These are phyloP conservation scores for Glycine soja DNA, from an alignment of 306 rosid genomes.

Conservation along the genomic window DNA sequence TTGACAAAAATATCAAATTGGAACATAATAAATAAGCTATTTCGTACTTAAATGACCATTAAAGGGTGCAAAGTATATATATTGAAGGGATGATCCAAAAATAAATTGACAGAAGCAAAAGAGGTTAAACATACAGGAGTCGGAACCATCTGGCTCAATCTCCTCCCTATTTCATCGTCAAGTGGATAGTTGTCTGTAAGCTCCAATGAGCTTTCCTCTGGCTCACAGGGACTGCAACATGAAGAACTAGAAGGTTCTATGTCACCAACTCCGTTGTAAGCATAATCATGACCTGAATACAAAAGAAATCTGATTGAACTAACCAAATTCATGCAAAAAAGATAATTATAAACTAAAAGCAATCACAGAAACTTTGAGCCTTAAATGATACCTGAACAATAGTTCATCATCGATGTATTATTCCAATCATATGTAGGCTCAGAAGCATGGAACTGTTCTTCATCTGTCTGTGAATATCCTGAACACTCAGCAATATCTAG, in stretches of 20 bases:
- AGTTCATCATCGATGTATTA: conserved; percentile 57
- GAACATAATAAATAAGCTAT: conserved; percentile 26
- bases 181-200: conserved; percentile 54
- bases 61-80: conserved; percentile 16
- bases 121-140: conserved; percentile 69
- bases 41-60: conserved; percentile 32
- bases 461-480: conserved; percentile 54
- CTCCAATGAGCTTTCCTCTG: conserved; percentile 51
- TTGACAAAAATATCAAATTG: conserved; percentile 25
- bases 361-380: conserved; percentile 24
- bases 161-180: conserved; percentile 68
- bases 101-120: conserved; percentile 28
- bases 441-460: conserved; percentile 57
- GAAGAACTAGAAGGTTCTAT: conserved; percentile 65
- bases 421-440: conserved; percentile 63
- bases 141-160: conserved; percentile 68
- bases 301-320: conserved; percentile 28
- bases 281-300: conserved; percentile 55
- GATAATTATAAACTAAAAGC: conserved; percentile 11
- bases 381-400: conserved; percentile 57
- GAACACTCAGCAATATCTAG: conserved; percentile 63
- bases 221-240: conserved; percentile 65
- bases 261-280: conserved; percentile 51
- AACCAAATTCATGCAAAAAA: conserved; percentile 32
- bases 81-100: neutral